Base-by-base conservation (phyloP, 169 alveolate species). In the Babesia caballi region DNA sequence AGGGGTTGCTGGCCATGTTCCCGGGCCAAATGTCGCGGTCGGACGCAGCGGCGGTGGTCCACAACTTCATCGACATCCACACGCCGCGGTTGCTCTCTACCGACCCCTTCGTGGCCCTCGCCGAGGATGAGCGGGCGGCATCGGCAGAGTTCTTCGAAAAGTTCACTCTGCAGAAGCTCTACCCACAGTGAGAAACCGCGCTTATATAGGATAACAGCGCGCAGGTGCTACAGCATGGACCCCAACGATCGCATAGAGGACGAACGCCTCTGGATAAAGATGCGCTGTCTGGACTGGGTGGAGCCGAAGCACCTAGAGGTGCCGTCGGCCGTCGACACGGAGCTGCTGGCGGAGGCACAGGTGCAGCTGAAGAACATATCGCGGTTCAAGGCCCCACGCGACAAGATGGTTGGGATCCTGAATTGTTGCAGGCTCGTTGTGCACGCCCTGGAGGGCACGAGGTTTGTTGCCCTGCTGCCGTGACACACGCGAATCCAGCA, bases 401-500 rank as follows among this genome's bases (percentile, higher is more conserved):
- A 90, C 74, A 90, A 90, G 68, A 47, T 90, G 68, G 73, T 88
- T 35, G 80, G 72, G 53, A 81, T 90, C 4, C 61, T 88, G 54
- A 90, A 90, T 40, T 59, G 84, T 54, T 90, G 94, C 36, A 82
- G 91, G 21, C 61, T 86, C 3, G 84, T 90, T 15, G 84, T 80
- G 8, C 77, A 85, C 32, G 74, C 84, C 32, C 71, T 88, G 8
- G 84, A 74, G 56, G 85, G 56, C 52, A 65, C 82, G 7, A 76
- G 77, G 80, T 70, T 47, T 27, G 69, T 28, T 49, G 2, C 38
- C 0, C 49, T 49, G 17, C 23, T 36, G 23, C 27, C 42, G 12
- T 21, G 1, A 0, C 11, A 1, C 21, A 14, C 11, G 7, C 25
- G 17, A 47, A n/a, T 69, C 17, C 82, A 85, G 70, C 89, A 90